A percentile compares a stretch with the other conserved stretches of the same genome.
These are phyloP conservation scores for Agroathelia rolfsii DNA, from an alignment of 1,284 basidiomycete genomes.

Conservation along the genomic window DNA sequence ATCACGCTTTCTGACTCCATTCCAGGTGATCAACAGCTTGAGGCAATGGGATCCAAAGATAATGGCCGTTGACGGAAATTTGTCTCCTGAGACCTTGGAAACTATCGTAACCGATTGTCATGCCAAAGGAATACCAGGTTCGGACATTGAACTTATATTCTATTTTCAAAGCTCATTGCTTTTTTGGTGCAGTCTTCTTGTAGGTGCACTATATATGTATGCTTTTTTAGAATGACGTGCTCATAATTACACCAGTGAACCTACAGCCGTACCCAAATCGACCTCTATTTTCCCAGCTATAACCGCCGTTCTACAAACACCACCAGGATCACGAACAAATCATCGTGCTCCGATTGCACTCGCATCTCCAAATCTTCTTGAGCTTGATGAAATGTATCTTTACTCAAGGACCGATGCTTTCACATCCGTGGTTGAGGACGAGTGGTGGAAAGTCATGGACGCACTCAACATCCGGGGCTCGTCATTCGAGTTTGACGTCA, in stretches of 20 bases:
- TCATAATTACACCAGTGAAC: conserved; percentile 45
- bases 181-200: conserved; percentile 44
- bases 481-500: conserved; percentile 55
- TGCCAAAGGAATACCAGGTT: conserved; percentile 40
- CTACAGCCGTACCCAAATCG: conserved; percentile 81
- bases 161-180: conserved; percentile 4
- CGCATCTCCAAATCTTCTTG: conserved; percentile 72
- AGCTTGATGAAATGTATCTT: conserved; percentile 61
- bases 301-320: conserved; percentile 21
- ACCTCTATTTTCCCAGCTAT: conserved; percentile 61
- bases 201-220: conserved; percentile 23
- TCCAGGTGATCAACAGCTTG: conserved; percentile 35
- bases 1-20: conserved; percentile 11
- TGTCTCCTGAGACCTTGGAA: conserved; percentile 45
- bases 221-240: conserved; percentile 2
- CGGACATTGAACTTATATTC: conserved; percentile 14
- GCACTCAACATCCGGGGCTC: conserved; percentile 50
- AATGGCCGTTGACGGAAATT: conserved; percentile 80
- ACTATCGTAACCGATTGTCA: conserved; percentile 42
- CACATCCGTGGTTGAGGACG: too few relatives aligned
- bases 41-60: conserved; percentile 39
- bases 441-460: conserved; percentile 64
- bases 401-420: too few relatives aligned
- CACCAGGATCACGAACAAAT: conserved; percentile 12
- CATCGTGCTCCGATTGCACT: conserved; percentile 46